Percentiles rank a stretch among this genome's conserved stretches.
Conservation (phyloP, 2,329 filamentous ascomycete genomes). For the Fusarium caatingaense region DNA sequence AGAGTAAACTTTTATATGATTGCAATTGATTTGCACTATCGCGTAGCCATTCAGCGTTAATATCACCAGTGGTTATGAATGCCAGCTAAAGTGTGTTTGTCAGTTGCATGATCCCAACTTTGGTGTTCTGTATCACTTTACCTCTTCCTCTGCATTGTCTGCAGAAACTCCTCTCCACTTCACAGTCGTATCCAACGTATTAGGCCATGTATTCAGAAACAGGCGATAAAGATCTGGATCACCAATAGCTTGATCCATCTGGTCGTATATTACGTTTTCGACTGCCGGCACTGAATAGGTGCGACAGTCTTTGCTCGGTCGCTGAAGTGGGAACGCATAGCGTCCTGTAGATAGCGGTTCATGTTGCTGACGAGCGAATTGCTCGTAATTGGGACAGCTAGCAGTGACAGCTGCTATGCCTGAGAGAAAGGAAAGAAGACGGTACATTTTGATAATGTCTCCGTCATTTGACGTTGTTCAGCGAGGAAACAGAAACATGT, state of each 20-base stretch:
- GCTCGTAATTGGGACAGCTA: slow-evolving; percentile 52
- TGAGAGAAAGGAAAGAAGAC: slow-evolving; percentile 6
- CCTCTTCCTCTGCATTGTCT: slow-evolving; percentile 69
- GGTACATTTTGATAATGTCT: slow-evolving; percentile 16
- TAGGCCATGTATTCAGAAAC: slow-evolving; percentile 79
- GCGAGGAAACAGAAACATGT: slow-evolving; percentile 16
- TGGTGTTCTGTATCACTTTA: slow-evolving; percentile 18
- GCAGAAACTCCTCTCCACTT: slow-evolving; percentile 72
- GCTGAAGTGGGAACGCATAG: slow-evolving; percentile 81
- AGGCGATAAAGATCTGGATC: slow-evolving; percentile 81
- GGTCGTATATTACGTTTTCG: slow-evolving; percentile 75
- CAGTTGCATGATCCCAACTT: neutral
- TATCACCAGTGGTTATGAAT: slow-evolving; percentile 88
- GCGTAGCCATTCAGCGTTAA: slow-evolving; percentile 92
- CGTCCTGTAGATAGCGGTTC: slow-evolving; percentile 81
- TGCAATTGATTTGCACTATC: slow-evolving; percentile 87
- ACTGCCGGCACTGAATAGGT: slow-evolving; percentile 83
- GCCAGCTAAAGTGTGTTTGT: slow-evolving; percentile 63
- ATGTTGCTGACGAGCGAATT: slow-evolving; percentile 59
- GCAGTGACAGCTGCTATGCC: slow-evolving; percentile 40
- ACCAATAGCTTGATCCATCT: slow-evolving; percentile 75
- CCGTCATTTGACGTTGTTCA: slow-evolving; percentile 18
- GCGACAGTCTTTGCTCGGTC: slow-evolving; percentile 79
- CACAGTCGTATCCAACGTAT: slow-evolving; percentile 79
- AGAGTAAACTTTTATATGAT: slow-evolving; percentile 75